Percentiles rank a stretch among this genome's conserved stretches.
Evolutionary conservation across 495 filamentous ascomycete genomes (phyloP).

Genomic region (Neurospora sp.): DNA sequence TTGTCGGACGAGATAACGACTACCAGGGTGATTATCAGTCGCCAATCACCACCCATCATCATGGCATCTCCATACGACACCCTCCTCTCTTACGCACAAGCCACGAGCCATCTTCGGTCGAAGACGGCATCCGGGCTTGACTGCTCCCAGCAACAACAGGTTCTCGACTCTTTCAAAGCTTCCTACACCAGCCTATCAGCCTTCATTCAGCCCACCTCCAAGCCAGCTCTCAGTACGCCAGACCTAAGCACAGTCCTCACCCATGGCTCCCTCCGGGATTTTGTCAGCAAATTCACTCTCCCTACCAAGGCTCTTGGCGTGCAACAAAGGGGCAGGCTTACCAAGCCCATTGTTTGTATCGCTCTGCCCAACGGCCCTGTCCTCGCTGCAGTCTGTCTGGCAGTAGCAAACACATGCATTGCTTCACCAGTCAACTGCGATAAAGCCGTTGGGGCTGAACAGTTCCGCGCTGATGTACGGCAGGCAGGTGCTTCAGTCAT

Average conservation of each 20-base stretch:
- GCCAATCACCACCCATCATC: not conserved
- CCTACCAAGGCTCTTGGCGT: not conserved
- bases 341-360: constrained; percentile 25
- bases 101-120: not conserved
- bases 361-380: constrained; percentile 27
- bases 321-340: not conserved
- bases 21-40: not conserved
- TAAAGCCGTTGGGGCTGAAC: constrained; percentile 13
- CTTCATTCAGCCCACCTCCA: not conserved
- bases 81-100: not conserved
- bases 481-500: constrained; percentile 10
- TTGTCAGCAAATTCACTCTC: not conserved
- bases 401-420: constrained; percentile 22
- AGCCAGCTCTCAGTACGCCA: not conserved
- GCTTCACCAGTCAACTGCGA: constrained; percentile 24
- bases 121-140: not conserved
- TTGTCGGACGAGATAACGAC: not conserved
- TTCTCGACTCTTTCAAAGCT: not conserved
- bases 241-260: not conserved
- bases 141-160: not conserved
- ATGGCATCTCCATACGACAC: not conserved
- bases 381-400: constrained; percentile 20
- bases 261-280: not conserved
- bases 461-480: constrained; percentile 14
- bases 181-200: not conserved